Conservation (phyloP, 768 basidiomycete species). For the Sporobolomyces pararoseus region DNA sequence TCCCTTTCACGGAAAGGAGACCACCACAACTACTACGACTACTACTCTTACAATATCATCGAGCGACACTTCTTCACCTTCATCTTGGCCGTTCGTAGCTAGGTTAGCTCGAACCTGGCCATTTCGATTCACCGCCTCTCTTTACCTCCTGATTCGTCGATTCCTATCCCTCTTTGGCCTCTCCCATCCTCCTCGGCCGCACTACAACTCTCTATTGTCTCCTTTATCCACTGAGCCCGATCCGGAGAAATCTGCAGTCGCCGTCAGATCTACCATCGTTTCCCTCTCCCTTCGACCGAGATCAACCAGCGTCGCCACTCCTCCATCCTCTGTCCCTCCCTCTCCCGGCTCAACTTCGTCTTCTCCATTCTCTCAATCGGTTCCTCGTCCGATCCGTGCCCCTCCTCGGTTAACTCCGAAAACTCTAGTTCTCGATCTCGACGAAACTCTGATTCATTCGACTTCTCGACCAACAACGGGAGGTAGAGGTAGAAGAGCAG, state of each 20-base stretch:
- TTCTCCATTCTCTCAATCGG: neutral
- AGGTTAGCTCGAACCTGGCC: constrained; percentile 12
- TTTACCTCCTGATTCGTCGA: constrained; percentile 22
- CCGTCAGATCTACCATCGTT: neutral
- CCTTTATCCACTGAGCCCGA: neutral
- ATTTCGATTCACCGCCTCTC: constrained; percentile 1
- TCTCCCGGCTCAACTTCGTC: neutral
- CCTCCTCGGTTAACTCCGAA: constrained; percentile 70
- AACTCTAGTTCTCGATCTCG: constrained; percentile 92
- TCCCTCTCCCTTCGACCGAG: neutral
- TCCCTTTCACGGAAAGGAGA: neutral
- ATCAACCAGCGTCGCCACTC: neutral
- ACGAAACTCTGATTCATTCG: constrained; percentile 97
- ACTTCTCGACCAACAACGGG: constrained; percentile 62
- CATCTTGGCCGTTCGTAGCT: constrained; percentile 19
- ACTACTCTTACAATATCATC: neutral
- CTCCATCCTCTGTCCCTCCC: neutral
- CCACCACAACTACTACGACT: neutral
- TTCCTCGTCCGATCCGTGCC: constrained; percentile 2
- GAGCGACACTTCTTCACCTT: neutral
- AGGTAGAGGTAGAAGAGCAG: constrained; percentile 49
- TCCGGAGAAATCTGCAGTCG: neutral
- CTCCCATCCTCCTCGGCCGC: constrained; percentile 2
- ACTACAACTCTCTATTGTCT: constrained; percentile 23
- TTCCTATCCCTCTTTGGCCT: constrained; percentile 28